Evolutionary conservation across 306 rosid species (phyloP).

Genomic region (Boehmeria nivea): DNA sequence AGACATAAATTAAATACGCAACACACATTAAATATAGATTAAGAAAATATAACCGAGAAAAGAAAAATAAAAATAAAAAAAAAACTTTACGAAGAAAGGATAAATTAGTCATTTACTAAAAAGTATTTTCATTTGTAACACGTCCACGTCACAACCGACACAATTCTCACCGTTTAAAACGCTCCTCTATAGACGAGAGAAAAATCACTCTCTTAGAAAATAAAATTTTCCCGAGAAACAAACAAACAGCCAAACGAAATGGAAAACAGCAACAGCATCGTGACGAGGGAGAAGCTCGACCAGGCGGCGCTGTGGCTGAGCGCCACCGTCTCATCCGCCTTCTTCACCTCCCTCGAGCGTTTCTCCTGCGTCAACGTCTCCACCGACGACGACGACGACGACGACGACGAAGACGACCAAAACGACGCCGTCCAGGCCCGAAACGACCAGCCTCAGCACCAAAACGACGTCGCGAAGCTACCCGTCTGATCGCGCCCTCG

Average conservation of each 20-base stretch:
- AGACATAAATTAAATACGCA: too few species aligned
- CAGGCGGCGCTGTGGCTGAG: conserved; percentile 59
- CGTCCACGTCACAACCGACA: too few species aligned
- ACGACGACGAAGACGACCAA: conserved; percentile 31
- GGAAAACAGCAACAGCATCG: conserved; percentile 18
- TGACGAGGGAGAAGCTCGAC: conserved; percentile 54
- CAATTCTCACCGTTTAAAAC: too few species aligned
- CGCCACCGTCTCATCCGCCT: conserved; percentile 66
- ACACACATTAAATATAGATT: too few species aligned
- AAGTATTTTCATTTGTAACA: too few species aligned
- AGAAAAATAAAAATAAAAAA: too few species aligned
- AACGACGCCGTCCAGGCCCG: background rate
- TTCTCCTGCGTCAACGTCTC: conserved; percentile 76
- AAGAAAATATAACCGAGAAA: too few species aligned
- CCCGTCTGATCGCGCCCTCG: conserved; percentile 34
- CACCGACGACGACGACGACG: conserved; percentile 51
- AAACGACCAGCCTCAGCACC: background rate
- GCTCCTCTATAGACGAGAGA: too few species aligned
- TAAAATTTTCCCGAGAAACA: background rate
- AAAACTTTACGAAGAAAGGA: too few species aligned
- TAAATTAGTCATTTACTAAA: too few species aligned
- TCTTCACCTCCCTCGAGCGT: conserved; percentile 78
- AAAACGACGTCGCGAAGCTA: conserved; percentile 26
- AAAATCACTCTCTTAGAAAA: too few species aligned
- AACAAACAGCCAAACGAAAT: background rate